Evolutionary conservation across 768 basidiomycete species (phyloP), one percentile per base, ranked within the genome.

Genomic region (Amanita thiersii): DNA sequence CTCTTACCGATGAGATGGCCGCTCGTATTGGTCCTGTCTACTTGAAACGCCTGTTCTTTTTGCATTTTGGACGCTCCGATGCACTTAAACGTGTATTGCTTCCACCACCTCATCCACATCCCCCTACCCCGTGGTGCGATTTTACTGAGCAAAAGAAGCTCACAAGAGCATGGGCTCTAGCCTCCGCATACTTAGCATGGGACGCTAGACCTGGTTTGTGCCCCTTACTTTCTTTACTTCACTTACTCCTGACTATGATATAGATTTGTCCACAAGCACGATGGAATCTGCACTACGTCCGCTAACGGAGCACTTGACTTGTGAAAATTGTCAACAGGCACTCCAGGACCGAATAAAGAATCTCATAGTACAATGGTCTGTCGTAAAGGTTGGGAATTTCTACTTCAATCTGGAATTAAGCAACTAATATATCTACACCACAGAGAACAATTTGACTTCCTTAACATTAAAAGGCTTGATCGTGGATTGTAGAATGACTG

Each of bases 131-230:
- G 3, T 55, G 58, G 15, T 89, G 86, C 50, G 83, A 86, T 56
- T 80, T 81, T 52, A 59, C 69, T 0, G 80, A 86, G 52, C 86
- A 88, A 62, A 87, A 86, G 63, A 84, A 75, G 53, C 53, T 89
- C 26, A 82, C 82, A 8, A 64, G 86, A 33, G 86, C 86, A 4
- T 89, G 86, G 86, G 83, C 86, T 10, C 61, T 89, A 23, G 86
- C 86, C 17, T 77, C 81, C 1, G 86, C 86, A 8, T 87, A 87
- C 60, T 72, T 89, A 5, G 82, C 82, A 7, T 88, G 86, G 86
- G 86, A 87, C 58, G 81, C 82, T 25, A 68, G 83, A 43, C 82
- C 85, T 50, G 86, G 84, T 86, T 53, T 45, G 71, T 58, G 12
- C 12, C 18, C 26, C 17, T 26, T 39, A 3, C 31, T 14, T 8